phyloP scores from a whole-genome alignment of 1,139 yeast species.

The Magnusiomyces ingens region DNA sequence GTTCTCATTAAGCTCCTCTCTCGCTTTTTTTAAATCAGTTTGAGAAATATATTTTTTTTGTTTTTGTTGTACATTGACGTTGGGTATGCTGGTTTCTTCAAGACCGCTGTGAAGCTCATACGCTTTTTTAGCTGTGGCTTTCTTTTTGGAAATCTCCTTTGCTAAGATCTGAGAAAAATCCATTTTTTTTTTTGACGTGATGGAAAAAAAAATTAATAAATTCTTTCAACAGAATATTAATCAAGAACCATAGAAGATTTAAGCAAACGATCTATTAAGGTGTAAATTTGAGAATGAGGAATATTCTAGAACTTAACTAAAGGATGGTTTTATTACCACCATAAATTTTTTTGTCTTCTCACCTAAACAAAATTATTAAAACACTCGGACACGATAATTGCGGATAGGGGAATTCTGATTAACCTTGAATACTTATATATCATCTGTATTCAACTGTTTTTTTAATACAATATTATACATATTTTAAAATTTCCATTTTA shows the following conservation, averaged over 20 bases:
- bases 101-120: neutral
- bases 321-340: slow-evolving; percentile 13
- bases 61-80: neutral
- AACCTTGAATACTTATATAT: no score
- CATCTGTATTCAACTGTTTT: no score
- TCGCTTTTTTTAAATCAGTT: slow-evolving; percentile 24
- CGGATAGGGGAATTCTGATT: no score
- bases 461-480: no score
- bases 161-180: slow-evolving; percentile 30
- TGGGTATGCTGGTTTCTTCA: slow-evolving; percentile 6
- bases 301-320: slow-evolving; percentile 19
- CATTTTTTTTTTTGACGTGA: no score
- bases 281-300: slow-evolving; percentile 13
- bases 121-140: slow-evolving; percentile 12
- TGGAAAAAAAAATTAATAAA: no score
- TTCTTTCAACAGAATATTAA: no score
- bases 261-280: neutral
- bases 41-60: slow-evolving; percentile 19
- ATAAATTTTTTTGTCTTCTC: no score
- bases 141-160: slow-evolving; percentile 32
- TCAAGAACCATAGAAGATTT: no score
- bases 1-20: slow-evolving; percentile 21
- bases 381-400: no score
- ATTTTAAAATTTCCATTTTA: no score
- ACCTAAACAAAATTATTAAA: no score